These are phyloP conservation scores for Pseudocercospora eumusae DNA, from an alignment of 2,329 filamentous ascomycete genomes.

Conservation along the genomic window DNA sequence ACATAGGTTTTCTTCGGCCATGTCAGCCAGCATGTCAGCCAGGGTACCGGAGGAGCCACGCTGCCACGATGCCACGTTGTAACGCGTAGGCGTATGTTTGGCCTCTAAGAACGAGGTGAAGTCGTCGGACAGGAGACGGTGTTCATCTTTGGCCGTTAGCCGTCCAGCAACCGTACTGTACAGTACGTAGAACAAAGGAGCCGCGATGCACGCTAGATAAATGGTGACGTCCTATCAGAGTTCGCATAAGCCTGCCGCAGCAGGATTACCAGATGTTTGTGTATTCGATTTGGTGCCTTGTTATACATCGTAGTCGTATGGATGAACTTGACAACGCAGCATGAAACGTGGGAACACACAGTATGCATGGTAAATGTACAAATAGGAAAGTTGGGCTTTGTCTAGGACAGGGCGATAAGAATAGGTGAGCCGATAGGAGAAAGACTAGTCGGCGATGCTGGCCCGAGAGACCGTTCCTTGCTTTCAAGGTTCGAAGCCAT, in stretches of 20 bases:
- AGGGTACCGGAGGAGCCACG: neutral
- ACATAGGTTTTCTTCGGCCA: neutral
- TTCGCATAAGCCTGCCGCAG: neutral
- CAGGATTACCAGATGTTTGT: neutral
- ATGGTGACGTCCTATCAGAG: neutral
- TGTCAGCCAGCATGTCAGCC: neutral
- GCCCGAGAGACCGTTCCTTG: neutral
- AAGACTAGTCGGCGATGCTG: neutral
- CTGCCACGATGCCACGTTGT: neutral
- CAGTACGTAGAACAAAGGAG: neutral
- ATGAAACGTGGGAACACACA: neutral
- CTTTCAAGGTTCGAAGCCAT: neutral
- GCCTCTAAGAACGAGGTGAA: neutral
- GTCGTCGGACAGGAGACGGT: slow-evolving; percentile 6
- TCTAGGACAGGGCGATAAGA: neutral
- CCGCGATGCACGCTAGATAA: neutral
- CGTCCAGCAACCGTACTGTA: neutral
- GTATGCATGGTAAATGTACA: neutral
- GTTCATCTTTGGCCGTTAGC: neutral
- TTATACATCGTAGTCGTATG: neutral
- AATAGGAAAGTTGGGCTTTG: slow-evolving; percentile 4
- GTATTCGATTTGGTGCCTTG: slow-evolving; percentile 1
- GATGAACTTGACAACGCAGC: neutral
- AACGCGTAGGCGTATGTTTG: neutral
- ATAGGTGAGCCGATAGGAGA: slow-evolving; percentile 3